Percentiles rank a stretch among this genome's conserved stretches.
Evolutionary conservation across 1,139 yeast species (phyloP).

Genomic region (Geotrichum siamense): DNA sequence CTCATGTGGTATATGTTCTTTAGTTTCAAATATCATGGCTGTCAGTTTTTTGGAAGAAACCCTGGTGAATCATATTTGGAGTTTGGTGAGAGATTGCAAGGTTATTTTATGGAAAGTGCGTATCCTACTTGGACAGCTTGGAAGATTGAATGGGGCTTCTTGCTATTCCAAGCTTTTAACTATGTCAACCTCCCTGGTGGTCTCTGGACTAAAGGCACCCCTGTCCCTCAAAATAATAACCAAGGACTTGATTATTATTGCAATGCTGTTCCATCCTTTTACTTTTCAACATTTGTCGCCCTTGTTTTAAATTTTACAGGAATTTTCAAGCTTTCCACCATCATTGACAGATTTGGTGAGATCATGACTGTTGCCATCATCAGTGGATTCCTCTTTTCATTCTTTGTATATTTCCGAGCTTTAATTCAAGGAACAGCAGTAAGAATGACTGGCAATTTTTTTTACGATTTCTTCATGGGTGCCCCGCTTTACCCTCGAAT

Average conservation of each 20-base stretch:
- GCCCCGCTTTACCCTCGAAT: conserved; percentile 94
- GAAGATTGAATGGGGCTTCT: conserved; percentile 62
- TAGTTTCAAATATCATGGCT: conserved; percentile 71
- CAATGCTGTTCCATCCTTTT: conserved; percentile 82
- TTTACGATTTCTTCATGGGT: conserved; percentile 94
- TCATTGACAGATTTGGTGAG: conserved; percentile 78
- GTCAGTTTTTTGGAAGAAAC: conserved; percentile 62
- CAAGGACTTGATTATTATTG: conserved; percentile 86
- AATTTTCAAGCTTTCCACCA: conserved; percentile 60
- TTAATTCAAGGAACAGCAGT: conserved; percentile 46
- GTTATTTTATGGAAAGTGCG: conserved; percentile 49
- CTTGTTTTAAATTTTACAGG: conserved; percentile 65
- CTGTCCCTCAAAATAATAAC: conserved; percentile 69
- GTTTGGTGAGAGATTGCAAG: conserved; percentile 45
- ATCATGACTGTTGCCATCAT: conserved; percentile 87
- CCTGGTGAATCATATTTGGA: conserved; percentile 51
- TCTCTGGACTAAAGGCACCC: conserved; percentile 90
- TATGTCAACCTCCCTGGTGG: conserved; percentile 84
- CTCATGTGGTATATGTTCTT: conserved; percentile 98
- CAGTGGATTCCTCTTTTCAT: conserved; percentile 66
- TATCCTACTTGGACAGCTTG: conserved; percentile 64
- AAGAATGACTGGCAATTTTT: conserved; percentile 82
- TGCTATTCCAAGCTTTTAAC: conserved; percentile 62
- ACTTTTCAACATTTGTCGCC: conserved; percentile 54
- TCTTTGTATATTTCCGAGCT: conserved; percentile 57